Base-by-base conservation (phyloP, 2,329 filamentous ascomycete genomes). In the Penicillium sclerotigenum region DNA sequence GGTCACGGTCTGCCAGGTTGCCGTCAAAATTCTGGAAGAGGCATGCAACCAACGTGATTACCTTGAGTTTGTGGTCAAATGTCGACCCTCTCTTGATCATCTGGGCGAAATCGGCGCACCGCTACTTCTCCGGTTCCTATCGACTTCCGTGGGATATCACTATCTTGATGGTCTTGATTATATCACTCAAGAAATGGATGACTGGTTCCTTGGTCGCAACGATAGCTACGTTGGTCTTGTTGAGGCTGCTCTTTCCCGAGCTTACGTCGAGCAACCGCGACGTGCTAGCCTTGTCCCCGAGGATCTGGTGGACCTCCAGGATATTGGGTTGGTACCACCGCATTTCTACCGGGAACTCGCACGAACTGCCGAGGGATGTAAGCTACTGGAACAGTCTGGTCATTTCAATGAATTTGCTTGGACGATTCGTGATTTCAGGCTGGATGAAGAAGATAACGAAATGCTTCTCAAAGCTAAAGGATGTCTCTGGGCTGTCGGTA, bases 131-230 rank as follows among this genome's bases (percentile, higher is more conserved):
- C 88, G 94, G 45, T 99, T 99, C 73, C 75, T 99, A 52, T 97
- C 92, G 0, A 97, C 93, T 0, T 97, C 92, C 2, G 93, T 97
- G 55, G 94, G 94, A 47, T 99, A 99, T 69, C 92, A 97, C 73
- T 99, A 99, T 73, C 81, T 99, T 6, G 91, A 97, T 69, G 94
- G 92, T 0, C 80, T 99, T 41, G 95, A 99, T 76, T 99, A 99
- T 71, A 99, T 99, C 73, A 97, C 92, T 59, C 94, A 96, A 70
- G 95, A 99, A 73, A 99, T 99, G 94, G 94, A 99, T 65, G 95
- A 99, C 75, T 99, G 94, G 94, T 99, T 97, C 70, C 81, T 99
- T 18, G 94, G 94, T 14, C 87, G 94, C 42, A 99, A 99, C 69
- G 93, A 99, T 71, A 88, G 87, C n/a, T 99, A 99, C 64, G 94